Percentiles rank a stretch among this genome's conserved stretches.
Conservation (phyloP, 2,329 filamentous ascomycete genomes). For the Emmonsiellopsis sp. region DNA sequence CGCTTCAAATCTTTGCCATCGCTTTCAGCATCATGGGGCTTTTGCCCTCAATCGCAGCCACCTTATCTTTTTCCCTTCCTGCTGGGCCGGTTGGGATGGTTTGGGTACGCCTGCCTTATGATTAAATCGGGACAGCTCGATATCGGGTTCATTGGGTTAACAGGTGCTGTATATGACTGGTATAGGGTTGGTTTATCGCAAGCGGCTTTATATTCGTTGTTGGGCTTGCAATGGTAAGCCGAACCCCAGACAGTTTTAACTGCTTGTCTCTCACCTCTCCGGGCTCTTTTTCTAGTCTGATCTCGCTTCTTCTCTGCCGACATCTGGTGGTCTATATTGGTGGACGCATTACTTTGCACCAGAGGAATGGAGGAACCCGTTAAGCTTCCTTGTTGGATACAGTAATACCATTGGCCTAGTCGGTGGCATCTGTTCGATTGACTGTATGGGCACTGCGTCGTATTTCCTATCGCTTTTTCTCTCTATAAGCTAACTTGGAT, state of each 20-base stretch:
- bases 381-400: constrained; percentile 53
- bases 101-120: constrained; percentile 34
- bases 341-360: constrained; percentile 52
- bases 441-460: constrained; percentile 31
- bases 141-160: neutral
- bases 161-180: constrained; percentile 2
- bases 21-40: constrained; percentile 54
- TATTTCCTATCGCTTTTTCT: constrained; percentile 8
- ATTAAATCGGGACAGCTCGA: neutral
- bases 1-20: constrained; percentile 53
- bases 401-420: constrained; percentile 52
- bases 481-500: neutral
- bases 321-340: constrained; percentile 50
- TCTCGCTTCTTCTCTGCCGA: constrained; percentile 48
- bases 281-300: constrained; percentile 29
- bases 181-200: constrained; percentile 47
- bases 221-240: constrained; percentile 47
- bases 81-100: constrained; percentile 53
- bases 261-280: neutral
- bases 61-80: constrained; percentile 49
- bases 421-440: constrained; percentile 53
- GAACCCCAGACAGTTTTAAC: constrained; percentile 13
- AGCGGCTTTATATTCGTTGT: constrained; percentile 50
- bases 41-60: constrained; percentile 51
- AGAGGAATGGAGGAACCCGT: constrained; percentile 44